phyloP scores from a whole-genome alignment of 306 rosid genomes.

The Casuarina glauca region DNA sequence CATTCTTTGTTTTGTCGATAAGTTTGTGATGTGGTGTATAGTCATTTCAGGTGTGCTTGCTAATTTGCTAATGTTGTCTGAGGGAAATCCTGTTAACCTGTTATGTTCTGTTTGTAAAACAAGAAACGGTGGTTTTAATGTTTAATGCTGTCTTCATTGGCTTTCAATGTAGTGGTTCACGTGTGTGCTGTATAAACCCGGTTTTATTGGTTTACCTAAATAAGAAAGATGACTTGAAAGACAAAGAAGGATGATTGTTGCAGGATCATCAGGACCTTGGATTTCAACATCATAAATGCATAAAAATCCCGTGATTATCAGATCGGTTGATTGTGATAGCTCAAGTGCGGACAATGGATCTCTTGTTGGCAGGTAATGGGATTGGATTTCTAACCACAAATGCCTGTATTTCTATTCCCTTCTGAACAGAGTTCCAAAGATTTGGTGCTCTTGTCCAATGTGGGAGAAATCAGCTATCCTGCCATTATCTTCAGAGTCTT shows the following conservation, averaged over 20 bases:
- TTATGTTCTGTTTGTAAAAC: not conserved
- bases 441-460: not conserved
- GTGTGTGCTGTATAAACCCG: not conserved
- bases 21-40: slow-evolving; percentile 13
- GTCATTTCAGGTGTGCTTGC: not conserved
- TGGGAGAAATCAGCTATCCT: not conserved
- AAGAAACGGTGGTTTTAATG: slow-evolving; percentile 4
- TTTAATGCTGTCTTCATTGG: not conserved
- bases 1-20: not conserved
- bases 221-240: not conserved
- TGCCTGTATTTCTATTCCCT: not conserved
- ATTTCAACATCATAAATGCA: not conserved
- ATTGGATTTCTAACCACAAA: not conserved
- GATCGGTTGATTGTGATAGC: not conserved
- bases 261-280: not conserved
- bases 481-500: not conserved
- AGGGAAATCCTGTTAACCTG: not conserved
- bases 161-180: not conserved
- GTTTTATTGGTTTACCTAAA: not conserved
- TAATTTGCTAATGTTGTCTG: slow-evolving; percentile 9
- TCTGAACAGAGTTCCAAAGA: not conserved
- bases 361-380: not conserved
- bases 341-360: not conserved
- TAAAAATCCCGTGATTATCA: not conserved
- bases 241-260: not conserved